Percentiles rank a stretch among this genome's conserved stretches.
Evolutionary conservation across 2,329 filamentous ascomycete species (phyloP).

Genomic region (Fusarium buharicum): DNA sequence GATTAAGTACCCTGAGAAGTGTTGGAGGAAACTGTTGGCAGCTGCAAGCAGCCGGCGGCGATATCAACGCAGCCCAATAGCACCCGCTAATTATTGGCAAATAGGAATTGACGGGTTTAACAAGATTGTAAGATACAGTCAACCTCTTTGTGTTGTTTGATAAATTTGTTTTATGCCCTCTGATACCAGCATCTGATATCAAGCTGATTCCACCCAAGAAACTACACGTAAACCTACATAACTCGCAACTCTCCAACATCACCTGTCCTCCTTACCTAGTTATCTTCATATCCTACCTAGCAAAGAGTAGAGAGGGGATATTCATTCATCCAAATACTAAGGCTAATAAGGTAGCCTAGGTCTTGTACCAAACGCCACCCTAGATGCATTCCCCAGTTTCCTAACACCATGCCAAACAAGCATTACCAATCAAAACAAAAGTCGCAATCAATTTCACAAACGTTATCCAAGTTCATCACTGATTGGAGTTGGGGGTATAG

Average conservation of each 20-base stretch:
- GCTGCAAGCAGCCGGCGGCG: constrained; percentile 27
- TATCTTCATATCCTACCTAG: constrained; percentile 13
- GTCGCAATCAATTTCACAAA: constrained; percentile 1
- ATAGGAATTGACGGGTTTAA: not conserved
- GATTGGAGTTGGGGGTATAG: constrained; percentile 58
- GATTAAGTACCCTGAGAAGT: constrained; percentile 4
- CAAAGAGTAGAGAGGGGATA: constrained; percentile 37
- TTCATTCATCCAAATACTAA: constrained; percentile 21
- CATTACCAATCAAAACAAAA: constrained; percentile 9
- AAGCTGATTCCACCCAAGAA: not conserved
- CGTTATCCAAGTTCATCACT: constrained; percentile 28
- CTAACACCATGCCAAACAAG: constrained; percentile 40
- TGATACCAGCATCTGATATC: not conserved
- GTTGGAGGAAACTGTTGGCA: constrained; percentile 1
- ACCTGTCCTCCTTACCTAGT: not conserved
- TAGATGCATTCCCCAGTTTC: constrained; percentile 33
- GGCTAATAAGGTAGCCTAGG: constrained; percentile 1
- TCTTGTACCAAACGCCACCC: constrained; percentile 39
- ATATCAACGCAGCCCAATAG: not conserved
- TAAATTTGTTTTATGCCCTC: not conserved
- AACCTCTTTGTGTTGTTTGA: not conserved
- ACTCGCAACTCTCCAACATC: not conserved
- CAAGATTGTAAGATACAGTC: not conserved
- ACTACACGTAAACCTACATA: not conserved
- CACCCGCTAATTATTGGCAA: not conserved